Evolutionary conservation across 805 yeast genomes (phyloP).

Genomic region (Candida gorgasii): DNA sequence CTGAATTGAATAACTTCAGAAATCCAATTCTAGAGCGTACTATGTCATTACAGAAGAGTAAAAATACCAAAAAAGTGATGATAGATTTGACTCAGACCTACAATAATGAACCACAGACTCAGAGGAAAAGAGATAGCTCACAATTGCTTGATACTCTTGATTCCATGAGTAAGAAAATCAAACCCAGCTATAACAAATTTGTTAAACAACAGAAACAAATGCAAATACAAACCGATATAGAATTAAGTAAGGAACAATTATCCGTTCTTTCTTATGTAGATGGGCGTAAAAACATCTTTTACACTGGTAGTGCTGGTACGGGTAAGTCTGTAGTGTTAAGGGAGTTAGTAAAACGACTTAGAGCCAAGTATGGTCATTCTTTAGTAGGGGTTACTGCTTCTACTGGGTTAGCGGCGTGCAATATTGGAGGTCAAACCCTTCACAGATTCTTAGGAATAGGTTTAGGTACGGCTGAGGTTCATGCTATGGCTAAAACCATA

Average conservation of each 20-base stretch:
- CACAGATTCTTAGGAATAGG: constrained; percentile 89
- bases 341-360: constrained; percentile 59
- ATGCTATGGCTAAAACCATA: constrained; percentile 48
- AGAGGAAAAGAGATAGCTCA: constrained; percentile 1
- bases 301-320: constrained; percentile 87
- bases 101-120: background rate
- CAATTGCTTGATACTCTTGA: constrained; percentile 5
- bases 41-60: background rate
- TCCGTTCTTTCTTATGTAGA: constrained; percentile 50
- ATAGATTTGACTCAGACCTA: constrained; percentile 6
- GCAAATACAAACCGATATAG: background rate
- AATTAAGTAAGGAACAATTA: constrained; percentile 44
- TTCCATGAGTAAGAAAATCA: constrained; percentile 7
- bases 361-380: constrained; percentile 40
- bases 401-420: constrained; percentile 94
- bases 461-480: constrained; percentile 57
- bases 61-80: constrained; percentile 1
- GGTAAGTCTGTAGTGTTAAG: constrained; percentile 75
- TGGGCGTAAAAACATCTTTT: constrained; percentile 58
- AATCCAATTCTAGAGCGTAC: constrained; percentile 26
- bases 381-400: constrained; percentile 89
- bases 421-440: constrained; percentile 87
- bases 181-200: constrained; percentile 2
- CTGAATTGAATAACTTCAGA: constrained; percentile 38
- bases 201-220: background rate